Evolutionary conservation across 2,329 filamentous ascomycete species (phyloP).

Genomic region (Xylaria multiplex): DNA sequence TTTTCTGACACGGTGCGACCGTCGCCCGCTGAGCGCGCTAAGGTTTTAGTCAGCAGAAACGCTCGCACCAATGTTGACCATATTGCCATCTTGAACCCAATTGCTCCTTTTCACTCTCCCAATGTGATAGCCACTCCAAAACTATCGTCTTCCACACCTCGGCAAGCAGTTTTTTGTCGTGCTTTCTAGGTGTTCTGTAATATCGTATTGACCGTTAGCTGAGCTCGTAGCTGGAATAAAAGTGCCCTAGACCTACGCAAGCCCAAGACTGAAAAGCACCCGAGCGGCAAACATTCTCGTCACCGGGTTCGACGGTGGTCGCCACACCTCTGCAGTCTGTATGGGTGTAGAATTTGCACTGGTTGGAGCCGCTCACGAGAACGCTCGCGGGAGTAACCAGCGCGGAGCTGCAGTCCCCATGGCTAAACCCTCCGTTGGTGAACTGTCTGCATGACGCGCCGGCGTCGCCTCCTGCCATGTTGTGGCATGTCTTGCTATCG

Average conservation of each 20-base stretch:
- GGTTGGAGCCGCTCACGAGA: constrained; percentile 1
- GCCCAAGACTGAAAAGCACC: constrained; percentile 5
- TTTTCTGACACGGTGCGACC: no score
- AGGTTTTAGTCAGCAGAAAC: no score
- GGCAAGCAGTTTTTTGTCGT: background rate
- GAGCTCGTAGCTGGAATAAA: constrained; percentile 4
- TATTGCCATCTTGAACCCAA: background rate
- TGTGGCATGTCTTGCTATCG: constrained; percentile 5
- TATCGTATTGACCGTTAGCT: constrained; percentile 2
- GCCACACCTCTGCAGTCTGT: constrained; percentile 1
- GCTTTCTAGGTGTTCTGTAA: constrained; percentile 5
- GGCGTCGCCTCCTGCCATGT: constrained; percentile 4
- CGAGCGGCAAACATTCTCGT: background rate
- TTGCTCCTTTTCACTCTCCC: background rate
- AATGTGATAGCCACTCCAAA: constrained; percentile 1
- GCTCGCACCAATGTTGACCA: no score
- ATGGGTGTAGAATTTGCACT: constrained; percentile 6
- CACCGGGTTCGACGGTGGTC: constrained; percentile 1
- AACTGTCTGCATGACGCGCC: constrained; percentile 3
- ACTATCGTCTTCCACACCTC: background rate
- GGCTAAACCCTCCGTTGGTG: constrained; percentile 1
- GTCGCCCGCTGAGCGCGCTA: no score
- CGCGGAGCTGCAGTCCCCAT: constrained; percentile 1
- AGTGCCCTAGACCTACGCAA: constrained; percentile 3
- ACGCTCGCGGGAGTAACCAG: background rate